These are phyloP conservation scores for Dichomitus squalens DNA, from an alignment of 1,284 basidiomycete genomes.

Conservation along the genomic window DNA sequence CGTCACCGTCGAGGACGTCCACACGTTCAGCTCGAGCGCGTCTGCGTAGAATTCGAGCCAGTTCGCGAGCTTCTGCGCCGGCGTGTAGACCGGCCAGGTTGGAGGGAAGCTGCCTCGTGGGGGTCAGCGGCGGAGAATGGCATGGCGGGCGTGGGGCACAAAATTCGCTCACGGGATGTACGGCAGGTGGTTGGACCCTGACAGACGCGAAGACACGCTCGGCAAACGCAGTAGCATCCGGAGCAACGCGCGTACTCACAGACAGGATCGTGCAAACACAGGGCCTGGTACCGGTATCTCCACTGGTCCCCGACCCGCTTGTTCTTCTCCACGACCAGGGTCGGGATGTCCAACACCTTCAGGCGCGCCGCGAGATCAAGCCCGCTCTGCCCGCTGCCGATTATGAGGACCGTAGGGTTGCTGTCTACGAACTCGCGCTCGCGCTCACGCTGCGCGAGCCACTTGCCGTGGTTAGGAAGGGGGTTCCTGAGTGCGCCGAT, in stretches of 20 bases:
- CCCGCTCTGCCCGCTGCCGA: constrained; percentile 71
- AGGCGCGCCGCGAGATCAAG: constrained; percentile 61
- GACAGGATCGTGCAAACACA: constrained; percentile 67
- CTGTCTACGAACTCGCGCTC: constrained; percentile 43
- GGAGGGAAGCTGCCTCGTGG: constrained; percentile 48
- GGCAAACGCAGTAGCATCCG: background rate
- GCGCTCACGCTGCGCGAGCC: constrained; percentile 40
- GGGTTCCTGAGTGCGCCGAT: constrained; percentile 40
- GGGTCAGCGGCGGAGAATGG: background rate
- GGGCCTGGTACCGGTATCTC: constrained; percentile 59
- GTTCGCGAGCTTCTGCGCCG: constrained; percentile 63
- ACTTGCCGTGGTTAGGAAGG: constrained; percentile 44
- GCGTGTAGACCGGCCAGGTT: constrained; percentile 64
- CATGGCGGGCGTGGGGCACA: background rate
- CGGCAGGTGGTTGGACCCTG: constrained; percentile 61
- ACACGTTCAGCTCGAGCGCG: constrained; percentile 64
- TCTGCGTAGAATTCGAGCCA: constrained; percentile 73
- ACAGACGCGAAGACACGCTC: background rate
- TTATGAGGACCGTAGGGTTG: constrained; percentile 52
- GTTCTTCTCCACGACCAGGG: constrained; percentile 57
- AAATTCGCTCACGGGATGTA: constrained; percentile 40
- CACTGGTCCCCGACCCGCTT: constrained; percentile 60
- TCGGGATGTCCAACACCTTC: constrained; percentile 52
- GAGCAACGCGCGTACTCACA: constrained; percentile 46
- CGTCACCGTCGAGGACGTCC: constrained; percentile 56